A percentile compares a stretch with the other conserved stretches of the same genome.
Conservation (phyloP, 1,284 basidiomycete species). For the Heliocybe sulcata region DNA sequence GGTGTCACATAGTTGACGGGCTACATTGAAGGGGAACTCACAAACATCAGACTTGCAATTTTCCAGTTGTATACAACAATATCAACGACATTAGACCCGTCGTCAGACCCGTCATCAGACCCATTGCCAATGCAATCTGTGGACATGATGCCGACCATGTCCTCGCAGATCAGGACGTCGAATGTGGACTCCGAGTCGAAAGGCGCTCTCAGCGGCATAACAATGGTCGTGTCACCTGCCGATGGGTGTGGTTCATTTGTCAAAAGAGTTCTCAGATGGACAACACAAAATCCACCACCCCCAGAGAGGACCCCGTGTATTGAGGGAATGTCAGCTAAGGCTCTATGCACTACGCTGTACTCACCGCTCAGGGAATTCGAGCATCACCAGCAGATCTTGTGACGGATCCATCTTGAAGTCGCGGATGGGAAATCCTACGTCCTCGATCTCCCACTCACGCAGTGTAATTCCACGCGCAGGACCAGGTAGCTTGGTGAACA, state of each 20-base stretch:
- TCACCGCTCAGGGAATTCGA: background rate
- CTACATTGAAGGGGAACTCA: background rate
- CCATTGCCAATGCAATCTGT: no score
- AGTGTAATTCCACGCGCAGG: background rate
- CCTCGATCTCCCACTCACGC: background rate
- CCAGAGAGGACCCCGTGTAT: background rate
- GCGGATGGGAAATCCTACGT: background rate
- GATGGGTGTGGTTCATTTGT: background rate
- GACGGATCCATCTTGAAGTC: conserved; percentile 1
- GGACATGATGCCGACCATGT: background rate
- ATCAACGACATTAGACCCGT: background rate
- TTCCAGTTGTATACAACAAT: background rate
- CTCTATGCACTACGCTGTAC: background rate
- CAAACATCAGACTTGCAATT: background rate
- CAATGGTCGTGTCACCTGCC: background rate
- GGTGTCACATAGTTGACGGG: background rate
- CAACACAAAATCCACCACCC: background rate
- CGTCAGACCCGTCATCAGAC: background rate
- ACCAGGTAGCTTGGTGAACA: background rate
- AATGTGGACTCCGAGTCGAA: background rate
- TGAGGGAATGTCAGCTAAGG: background rate
- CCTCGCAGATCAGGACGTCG: background rate
- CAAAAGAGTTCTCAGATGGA: background rate
- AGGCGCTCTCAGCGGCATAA: background rate
- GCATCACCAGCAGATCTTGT: background rate